Evolutionary conservation across 2,329 filamentous ascomycete genomes (phyloP).

Genomic region (Phialocephala subalpina): DNA sequence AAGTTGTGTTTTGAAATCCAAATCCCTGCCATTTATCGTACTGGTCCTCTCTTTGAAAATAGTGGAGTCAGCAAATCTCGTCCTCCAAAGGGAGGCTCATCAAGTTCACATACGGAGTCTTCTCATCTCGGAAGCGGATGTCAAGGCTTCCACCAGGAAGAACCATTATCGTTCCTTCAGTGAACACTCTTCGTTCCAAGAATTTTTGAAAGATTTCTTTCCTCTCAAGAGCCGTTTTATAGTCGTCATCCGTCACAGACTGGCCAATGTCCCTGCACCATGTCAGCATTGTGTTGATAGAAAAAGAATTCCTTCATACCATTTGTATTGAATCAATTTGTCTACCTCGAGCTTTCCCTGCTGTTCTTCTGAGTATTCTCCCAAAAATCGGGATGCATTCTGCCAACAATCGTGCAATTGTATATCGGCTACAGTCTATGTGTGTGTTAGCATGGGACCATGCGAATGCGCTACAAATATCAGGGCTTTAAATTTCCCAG

Average conservation of each 20-base stretch:
- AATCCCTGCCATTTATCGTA: constrained; percentile 35
- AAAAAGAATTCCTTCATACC: neutral
- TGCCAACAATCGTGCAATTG: constrained; percentile 30
- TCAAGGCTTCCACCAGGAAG: constrained; percentile 25
- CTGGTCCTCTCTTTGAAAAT: constrained; percentile 16
- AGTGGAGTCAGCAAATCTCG: constrained; percentile 3
- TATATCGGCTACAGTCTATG: constrained; percentile 29
- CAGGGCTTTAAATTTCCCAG: too few species aligned
- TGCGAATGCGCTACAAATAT: too few species aligned
- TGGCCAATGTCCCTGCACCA: constrained; percentile 28
- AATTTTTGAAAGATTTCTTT: constrained; percentile 26
- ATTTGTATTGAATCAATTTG: constrained; percentile 28
- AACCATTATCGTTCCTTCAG: constrained; percentile 29
- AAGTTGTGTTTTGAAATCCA: constrained; percentile 28
- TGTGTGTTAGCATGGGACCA: neutral
- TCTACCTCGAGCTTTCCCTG: constrained; percentile 21
- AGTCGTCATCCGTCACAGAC: constrained; percentile 21
- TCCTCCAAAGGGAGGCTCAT: neutral
- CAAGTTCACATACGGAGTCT: constrained; percentile 18
- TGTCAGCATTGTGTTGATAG: neutral
- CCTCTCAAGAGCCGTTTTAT: constrained; percentile 17
- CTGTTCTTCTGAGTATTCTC: constrained; percentile 19
- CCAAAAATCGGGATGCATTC: constrained; percentile 24
- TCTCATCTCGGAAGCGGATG: constrained; percentile 23
- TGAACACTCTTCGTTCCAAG: constrained; percentile 25